phyloP scores from a whole-genome alignment of 1,284 basidiomycete genomes.

The Trichosporon ovoides region DNA sequence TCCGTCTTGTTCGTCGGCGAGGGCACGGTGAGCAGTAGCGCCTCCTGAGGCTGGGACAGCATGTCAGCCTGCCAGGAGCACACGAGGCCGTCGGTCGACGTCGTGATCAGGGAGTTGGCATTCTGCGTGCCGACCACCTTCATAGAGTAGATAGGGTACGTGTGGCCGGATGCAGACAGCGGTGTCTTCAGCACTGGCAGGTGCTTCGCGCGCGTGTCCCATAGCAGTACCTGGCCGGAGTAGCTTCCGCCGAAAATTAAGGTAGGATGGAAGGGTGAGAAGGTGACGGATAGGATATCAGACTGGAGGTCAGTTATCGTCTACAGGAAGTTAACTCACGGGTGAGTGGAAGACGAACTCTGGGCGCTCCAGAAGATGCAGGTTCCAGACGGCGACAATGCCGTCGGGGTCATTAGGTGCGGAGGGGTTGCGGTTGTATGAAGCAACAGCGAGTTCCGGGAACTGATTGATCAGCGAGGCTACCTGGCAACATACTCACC shows the following conservation, averaged over 20 bases:
- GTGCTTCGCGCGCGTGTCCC: constrained; percentile 97
- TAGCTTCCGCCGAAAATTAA: constrained; percentile 96
- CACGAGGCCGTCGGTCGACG: constrained; percentile 90
- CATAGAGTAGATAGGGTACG: constrained; percentile 96
- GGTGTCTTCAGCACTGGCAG: constrained; percentile 95
- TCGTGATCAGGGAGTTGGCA: constrained; percentile 92
- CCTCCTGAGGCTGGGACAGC: constrained; percentile 97
- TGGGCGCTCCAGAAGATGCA: constrained; percentile 87
- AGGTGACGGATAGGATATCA: constrained; percentile 90
- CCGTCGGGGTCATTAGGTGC: constrained; percentile 92
- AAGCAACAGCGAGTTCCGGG: constrained; percentile 87
- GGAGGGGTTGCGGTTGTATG: constrained; percentile 93
- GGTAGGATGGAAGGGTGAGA: constrained; percentile 97
- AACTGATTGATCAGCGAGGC: constrained; percentile 56
- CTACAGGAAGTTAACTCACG: constrained; percentile 51
- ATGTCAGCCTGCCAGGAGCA: constrained; percentile 98
- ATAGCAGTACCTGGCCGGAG: constrained; percentile 93
- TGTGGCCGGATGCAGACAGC: constrained; percentile 88
- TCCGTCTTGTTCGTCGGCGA: constrained; percentile 80
- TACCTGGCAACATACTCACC: constrained; percentile 51
- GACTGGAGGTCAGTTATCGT: constrained; percentile 56
- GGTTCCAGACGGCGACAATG: constrained; percentile 94
- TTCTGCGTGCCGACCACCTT: constrained; percentile 97
- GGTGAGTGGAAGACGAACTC: constrained; percentile 98
- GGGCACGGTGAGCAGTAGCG: constrained; percentile 74